Base-by-base conservation (phyloP, 192 early-diverging fungal genomes). In the Coemansia sp. region DNA sequence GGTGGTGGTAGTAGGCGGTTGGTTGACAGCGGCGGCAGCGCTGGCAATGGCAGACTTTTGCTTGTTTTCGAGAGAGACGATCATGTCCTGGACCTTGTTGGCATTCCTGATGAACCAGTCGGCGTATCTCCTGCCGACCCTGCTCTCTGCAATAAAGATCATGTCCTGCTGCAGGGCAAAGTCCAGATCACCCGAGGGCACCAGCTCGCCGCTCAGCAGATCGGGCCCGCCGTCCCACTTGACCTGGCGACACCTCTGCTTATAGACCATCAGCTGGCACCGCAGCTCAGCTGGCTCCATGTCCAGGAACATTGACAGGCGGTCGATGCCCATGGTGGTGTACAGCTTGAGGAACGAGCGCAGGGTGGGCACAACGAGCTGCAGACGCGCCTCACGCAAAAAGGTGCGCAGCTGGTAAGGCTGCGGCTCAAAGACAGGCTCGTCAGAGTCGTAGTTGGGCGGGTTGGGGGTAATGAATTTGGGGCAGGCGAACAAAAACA, bases 31-130 rank as follows among this genome's bases (percentile, higher is more conserved):
- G 33, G 68, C 60, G 19, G 42, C 33, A 33, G 55, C 48, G 46
- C 48, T 50, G 50, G 72, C 52, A 52, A 62, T 64, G 17, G 55
- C 40, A 24, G 67, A 9, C 68, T 74, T 74, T 43, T 80, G 77
- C 32, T 46, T 61, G 56, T 53, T 60, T 65, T 80, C 77, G 22
- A 75, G 53, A 38, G 12, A 63, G 62, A 67, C 63, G 33, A 80
- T 56, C n/a, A 80, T 37, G 54, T 80, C 77, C 62, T 80, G 77
- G 33, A 94, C 90, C 82, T 92, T 94, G 79, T 90, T 92, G 61
- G 93, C 90, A 80, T 98, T 89, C 58, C 94, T 87, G 68, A 96
- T 89, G 67, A 95, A 96, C 92, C 92, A 98, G 63, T 98, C 95
- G 34, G 87, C 94, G 72, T 92, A 93, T 59, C 92, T 87, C 40